Conservation (phyloP, 352 stramenopile species). For the Pelagophyceae sp. region DNA sequence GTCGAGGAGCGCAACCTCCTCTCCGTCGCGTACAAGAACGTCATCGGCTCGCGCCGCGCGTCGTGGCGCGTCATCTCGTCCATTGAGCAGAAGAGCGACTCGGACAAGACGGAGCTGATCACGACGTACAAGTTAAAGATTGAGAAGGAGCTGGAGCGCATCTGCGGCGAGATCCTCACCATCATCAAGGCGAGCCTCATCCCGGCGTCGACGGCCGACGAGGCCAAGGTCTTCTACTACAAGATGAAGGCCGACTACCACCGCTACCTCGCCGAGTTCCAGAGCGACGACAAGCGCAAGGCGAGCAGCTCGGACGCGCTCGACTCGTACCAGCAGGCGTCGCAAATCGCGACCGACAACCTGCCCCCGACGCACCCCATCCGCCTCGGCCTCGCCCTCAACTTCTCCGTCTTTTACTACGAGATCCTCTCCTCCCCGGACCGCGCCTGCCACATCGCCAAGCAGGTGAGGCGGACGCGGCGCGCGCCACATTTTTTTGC, state of each 20-base stretch:
- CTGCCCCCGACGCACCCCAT: conserved; percentile 96
- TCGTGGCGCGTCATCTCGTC: conserved; percentile 97
- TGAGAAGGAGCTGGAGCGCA: conserved; percentile 83
- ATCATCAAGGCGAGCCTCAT: conserved; percentile 97
- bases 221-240: conserved; percentile 99
- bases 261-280: conserved; percentile 97
- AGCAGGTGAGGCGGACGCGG: too few relatives aligned
- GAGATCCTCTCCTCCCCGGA: conserved; percentile 96
- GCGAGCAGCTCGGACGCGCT: conserved; percentile 70
- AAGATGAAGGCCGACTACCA: conserved; percentile 99
- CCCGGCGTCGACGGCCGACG: conserved; percentile 87
- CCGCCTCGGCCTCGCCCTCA: conserved; percentile 92
- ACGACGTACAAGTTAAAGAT: conserved; percentile 94
- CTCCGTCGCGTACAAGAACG: conserved; percentile 90
- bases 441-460: conserved; percentile 63
- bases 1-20: conserved; percentile 97
- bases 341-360: conserved; percentile 82
- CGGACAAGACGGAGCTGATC: conserved; percentile 78
- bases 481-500: too few relatives aligned
- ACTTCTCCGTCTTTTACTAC: conserved; percentile 99
- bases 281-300: conserved; percentile 85
- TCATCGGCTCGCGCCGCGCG: conserved; percentile 92
- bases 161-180: conserved; percentile 90
- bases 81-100: conserved; percentile 95
- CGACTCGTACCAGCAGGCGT: conserved; percentile 71